Percentiles rank a stretch among this genome's conserved stretches.
Evolutionary conservation across 371 early-diverging fungal genomes (phyloP).

Genomic region (Mortierella sp.): DNA sequence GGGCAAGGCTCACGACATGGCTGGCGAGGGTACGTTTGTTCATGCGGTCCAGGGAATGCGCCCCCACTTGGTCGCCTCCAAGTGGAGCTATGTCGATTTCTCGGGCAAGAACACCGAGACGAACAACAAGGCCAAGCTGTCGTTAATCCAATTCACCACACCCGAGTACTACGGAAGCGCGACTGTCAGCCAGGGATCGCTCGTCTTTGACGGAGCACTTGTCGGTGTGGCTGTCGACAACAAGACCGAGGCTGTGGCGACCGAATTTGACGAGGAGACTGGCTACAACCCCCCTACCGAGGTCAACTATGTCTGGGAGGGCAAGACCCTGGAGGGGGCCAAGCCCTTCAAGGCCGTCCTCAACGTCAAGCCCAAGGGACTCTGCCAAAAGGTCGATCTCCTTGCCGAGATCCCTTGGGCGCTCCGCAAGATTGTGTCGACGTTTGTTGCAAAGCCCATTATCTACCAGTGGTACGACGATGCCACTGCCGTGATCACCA

Average conservation of each 20-base stretch:
- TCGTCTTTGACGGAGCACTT: conserved; percentile 77
- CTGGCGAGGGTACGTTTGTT: conserved; percentile 84
- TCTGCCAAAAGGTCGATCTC: conserved; percentile 87
- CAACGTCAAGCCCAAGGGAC: conserved; percentile 69
- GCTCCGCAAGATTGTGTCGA: conserved; percentile 89
- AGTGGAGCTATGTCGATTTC: conserved; percentile 88
- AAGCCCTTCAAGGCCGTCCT: conserved; percentile 75
- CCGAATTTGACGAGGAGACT: conserved; percentile 73
- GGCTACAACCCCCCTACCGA: conserved; percentile 85
- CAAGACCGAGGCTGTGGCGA: conserved; percentile 64
- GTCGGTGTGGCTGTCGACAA: conserved; percentile 84
- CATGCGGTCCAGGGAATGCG: conserved; percentile 89
- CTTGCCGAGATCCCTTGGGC: conserved; percentile 91
- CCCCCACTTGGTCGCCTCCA: conserved; percentile 87
- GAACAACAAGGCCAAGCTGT: conserved; percentile 66
- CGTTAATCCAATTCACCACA: conserved; percentile 87
- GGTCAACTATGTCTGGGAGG: conserved; percentile 79
- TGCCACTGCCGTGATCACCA: conserved; percentile 70
- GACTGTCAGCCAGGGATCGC: conserved; percentile 81
- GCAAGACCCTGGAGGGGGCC: conserved; percentile 76
- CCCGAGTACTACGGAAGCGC: conserved; percentile 80
- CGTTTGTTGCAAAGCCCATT: conserved; percentile 93
- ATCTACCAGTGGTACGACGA: conserved; percentile 90
- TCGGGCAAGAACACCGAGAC: conserved; percentile 61
- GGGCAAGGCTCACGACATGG: conserved; percentile 72